A percentile compares a stretch with the other conserved stretches of the same genome.
phyloP scores from a whole-genome alignment of 2,329 filamentous ascomycete genomes.

The Botryotinia narcissicola region DNA sequence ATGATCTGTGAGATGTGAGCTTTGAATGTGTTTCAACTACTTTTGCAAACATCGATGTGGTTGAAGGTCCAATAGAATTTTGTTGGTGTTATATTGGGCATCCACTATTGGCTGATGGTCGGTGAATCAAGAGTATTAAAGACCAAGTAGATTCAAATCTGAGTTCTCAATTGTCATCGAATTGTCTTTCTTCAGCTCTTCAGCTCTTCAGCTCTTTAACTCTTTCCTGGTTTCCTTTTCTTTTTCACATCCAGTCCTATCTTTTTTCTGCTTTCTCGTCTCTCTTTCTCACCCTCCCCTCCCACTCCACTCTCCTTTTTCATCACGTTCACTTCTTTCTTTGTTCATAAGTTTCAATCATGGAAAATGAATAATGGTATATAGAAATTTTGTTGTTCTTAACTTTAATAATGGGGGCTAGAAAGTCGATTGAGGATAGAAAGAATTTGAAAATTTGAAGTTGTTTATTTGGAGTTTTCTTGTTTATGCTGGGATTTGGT shows the following conservation, averaged over 20 bases:
- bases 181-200: too few species aligned
- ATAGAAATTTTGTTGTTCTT: neutral
- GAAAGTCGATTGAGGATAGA: too few species aligned
- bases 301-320: neutral
- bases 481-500: too few species aligned
- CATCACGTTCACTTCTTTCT: neutral
- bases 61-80: neutral
- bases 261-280: too few species aligned
- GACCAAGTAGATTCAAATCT: neutral
- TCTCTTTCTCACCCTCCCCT: neutral
- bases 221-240: too few species aligned
- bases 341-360: accelerated
- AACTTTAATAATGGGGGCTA: too few species aligned
- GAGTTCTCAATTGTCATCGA: neutral
- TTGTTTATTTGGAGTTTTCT: too few species aligned
- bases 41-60: neutral
- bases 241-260: too few species aligned
- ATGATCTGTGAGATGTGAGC: neutral
- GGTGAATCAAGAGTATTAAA: neutral
- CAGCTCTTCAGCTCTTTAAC: too few species aligned
- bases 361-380: neutral
- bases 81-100: neutral
- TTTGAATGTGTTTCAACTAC: neutral
- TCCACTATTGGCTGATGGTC: neutral
- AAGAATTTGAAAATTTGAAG: too few species aligned